Evolutionary conservation across 2,329 filamentous ascomycete genomes (phyloP), one percentile per base, ranked within the genome.

Genomic region (Aspergillus amoenus): DNA sequence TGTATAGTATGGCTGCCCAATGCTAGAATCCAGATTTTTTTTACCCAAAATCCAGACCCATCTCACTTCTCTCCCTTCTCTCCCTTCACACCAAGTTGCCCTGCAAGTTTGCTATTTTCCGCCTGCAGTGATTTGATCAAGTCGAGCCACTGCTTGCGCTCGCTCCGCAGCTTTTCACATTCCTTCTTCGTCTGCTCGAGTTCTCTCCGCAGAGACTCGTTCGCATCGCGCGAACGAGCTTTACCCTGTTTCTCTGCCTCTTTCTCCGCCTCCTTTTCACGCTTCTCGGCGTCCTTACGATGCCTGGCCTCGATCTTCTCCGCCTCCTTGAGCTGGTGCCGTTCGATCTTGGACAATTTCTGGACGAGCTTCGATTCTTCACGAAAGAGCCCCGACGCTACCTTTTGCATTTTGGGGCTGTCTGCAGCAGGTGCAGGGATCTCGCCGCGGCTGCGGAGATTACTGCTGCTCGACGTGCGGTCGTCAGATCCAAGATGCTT

Each of bases 51-150:
- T 30, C 27, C 9, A n/a, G 34, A 7, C 40, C 7, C 17, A 42
- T 21, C 27, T 45, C 43, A 57, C 30, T 55, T 48, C 42, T 39
- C 44, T 32, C 46, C 39, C 24, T 37, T 11, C 15, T 39, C 44
- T 32, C 46, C 39, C 24, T 37, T 11, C 15, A 6, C 46, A 15
- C 44, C 44, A 50, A 54, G 30, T 27, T 42, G 48, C 32, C 52
- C 59, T 32, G 58, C 62, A 54, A 87, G 66, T 34, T 67, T 72
- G 13, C 81, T 83, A 67, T 86, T 86, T 73, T 86, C 82, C 43
- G 72, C 75, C 71, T 87, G 83, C 68, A 87, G 64, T 39, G 80
- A 79, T 30, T 78, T 78, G 58, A 86, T 76, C 67, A 84, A 78
- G 65, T 70, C 69, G 49, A 79, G 70, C 64, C 83, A 73, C 53